Base-by-base conservation (phyloP, 129 eudicot genomes). In the Calendula officinalis region DNA sequence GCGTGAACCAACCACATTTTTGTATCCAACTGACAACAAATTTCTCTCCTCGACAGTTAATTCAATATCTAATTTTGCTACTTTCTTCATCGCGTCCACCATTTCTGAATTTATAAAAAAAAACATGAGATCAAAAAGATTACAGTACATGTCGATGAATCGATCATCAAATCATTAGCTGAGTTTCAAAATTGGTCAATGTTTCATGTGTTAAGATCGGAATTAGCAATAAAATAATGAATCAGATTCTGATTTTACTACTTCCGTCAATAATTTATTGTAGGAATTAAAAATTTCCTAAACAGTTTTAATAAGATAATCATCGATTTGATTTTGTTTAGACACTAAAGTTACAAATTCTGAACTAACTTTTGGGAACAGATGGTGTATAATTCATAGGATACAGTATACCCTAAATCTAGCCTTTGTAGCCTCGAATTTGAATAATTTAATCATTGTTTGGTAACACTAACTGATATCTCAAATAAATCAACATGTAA, bases 41-140 rank as follows among this genome's bases (percentile, higher is more conserved):
- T 88, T 88, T 73, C 96, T 74, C 82, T 88, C 96, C 71, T 88
- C 96, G 17, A 88, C 81, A 11, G 96, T 88, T 79, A 88, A 58
- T 33, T 88, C 96, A 37, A 82, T 78, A 63, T 88, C 80, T 76
- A 88, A 70, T 40, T 75, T 78, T 13, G 94, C 92, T 34, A 88
- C 84, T 32, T 82, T 88, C 80, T 88, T 88, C 96, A 88, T 88
- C 5, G 89, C 76, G 1, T 84, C 96, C 71, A 88, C 96, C 96
- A 88, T 88, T 70, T 88, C 96, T 88, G 67, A 65, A 77, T 50
- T 36, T n/a, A n/a, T n/a, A n/a, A 8, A 37, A 66, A 46, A 13
- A 47, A 51, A 56, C 72, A 55, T 45, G 8, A 50, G 53, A 27
- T 61, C 70, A 51, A 17, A 69, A 8, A 69, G 17, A 56, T 15